Percentiles rank a stretch among this genome's conserved stretches.
phyloP scores from a whole-genome alignment of 2,329 filamentous ascomycete species.

The Biscogniauxia sp. region DNA sequence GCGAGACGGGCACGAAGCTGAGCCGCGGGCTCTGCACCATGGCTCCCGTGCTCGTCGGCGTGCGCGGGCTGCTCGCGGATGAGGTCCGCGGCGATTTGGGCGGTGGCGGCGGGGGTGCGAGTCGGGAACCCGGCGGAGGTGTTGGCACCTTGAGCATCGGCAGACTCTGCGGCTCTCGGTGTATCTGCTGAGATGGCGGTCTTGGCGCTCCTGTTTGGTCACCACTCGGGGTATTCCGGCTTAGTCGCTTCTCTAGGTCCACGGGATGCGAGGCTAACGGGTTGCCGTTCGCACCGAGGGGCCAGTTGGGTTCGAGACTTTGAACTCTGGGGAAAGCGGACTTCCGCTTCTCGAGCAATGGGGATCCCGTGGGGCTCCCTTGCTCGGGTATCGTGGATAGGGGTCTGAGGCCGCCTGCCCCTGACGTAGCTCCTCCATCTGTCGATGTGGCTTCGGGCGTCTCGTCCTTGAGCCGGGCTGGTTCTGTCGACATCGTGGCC shows the following conservation, averaged over 20 bases:
- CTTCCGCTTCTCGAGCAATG: constrained; percentile 9
- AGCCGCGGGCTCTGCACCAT: constrained; percentile 23
- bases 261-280: constrained; percentile 27
- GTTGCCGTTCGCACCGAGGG: constrained; percentile 20
- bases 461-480: background rate
- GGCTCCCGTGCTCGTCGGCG: constrained; percentile 6
- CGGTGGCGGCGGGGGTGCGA: constrained; percentile 9
- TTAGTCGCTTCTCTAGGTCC: constrained; percentile 21
- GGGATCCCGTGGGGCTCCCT: constrained; percentile 3
- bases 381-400: constrained; percentile 25
- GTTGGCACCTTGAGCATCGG: constrained; percentile 11
- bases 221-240: background rate
- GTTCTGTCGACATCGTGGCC: background rate
- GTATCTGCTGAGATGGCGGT: constrained; percentile 1
- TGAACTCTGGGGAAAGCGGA: constrained; percentile 12
- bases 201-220: constrained; percentile 1
- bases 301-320: constrained; percentile 27
- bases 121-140: constrained; percentile 7
- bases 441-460: constrained; percentile 1
- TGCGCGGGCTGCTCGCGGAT: background rate
- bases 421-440: background rate
- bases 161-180: background rate
- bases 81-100: constrained; percentile 1
- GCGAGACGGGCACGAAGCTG: constrained; percentile 24
- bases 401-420: constrained; percentile 12